Conservation (phyloP, 345 rosid genomes). For the Hibiscus mutabilis region DNA sequence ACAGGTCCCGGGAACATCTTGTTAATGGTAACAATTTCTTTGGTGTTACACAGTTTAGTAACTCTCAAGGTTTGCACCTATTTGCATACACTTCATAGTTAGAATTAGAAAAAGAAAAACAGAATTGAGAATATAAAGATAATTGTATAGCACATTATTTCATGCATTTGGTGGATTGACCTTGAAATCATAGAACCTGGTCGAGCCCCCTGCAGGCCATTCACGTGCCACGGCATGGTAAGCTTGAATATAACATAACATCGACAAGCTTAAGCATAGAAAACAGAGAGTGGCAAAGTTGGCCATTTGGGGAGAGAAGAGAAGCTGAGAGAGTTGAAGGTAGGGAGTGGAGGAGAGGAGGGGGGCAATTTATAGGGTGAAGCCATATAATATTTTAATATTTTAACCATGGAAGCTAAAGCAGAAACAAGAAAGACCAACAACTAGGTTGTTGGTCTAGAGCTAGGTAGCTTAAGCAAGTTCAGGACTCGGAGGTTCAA, state of each 20-base stretch:
- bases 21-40: conserved; percentile 60
- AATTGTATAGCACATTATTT: neutral
- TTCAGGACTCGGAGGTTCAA: too few species aligned
- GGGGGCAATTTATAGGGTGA: conserved; percentile 18
- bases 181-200: conserved; percentile 76
- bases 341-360: neutral
- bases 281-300: conserved; percentile 22
- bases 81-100: neutral
- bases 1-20: conserved; percentile 71
- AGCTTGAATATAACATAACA: conserved; percentile 20
- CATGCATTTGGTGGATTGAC: conserved; percentile 19
- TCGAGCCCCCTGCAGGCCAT: conserved; percentile 36
- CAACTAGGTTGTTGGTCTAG: too few species aligned
- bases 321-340: conserved; percentile 9
- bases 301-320: conserved; percentile 25
- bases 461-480: too few species aligned
- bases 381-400: conserved; percentile 5
- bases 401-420: conserved; percentile 12
- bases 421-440: neutral
- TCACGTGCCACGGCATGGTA: conserved; percentile 25
- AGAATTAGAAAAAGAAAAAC: neutral
- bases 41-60: conserved; percentile 55
- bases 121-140: neutral
- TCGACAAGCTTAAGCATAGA: conserved; percentile 25
- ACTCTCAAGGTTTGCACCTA: conserved; percentile 56